Evolutionary conservation across 164 flowering plant genomes (phyloP).

Genomic region (Piper longum): DNA sequence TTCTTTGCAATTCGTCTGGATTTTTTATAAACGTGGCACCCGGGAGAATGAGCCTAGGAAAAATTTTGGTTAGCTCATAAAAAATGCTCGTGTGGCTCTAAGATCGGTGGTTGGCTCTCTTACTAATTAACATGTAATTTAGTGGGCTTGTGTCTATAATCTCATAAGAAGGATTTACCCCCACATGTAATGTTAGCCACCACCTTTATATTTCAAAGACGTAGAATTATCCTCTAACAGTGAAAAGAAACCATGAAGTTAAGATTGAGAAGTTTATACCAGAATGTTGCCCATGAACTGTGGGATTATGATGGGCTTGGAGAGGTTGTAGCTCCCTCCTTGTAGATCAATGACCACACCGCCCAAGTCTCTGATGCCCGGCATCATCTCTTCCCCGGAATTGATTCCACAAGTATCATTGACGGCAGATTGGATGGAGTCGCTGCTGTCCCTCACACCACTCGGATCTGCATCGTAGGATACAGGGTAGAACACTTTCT

Average conservation of each 20-base stretch:
- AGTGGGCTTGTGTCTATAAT: no score
- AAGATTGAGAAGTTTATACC: slow-evolving; percentile 2
- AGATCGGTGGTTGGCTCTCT: no score
- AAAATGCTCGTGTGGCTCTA: no score
- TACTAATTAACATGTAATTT: no score
- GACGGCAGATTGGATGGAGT: slow-evolving; percentile 6
- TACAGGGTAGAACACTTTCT: slow-evolving; percentile 2
- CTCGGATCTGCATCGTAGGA: slow-evolving; percentile 11
- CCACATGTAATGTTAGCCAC: no score
- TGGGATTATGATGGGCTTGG: slow-evolving; percentile 7
- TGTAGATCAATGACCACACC: slow-evolving; percentile 9
- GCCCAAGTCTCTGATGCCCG: slow-evolving; percentile 8
- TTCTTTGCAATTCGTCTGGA: no score
- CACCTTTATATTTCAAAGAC: not conserved
- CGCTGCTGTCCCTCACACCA: slow-evolving; percentile 8
- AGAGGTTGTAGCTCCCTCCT: slow-evolving; percentile 9
- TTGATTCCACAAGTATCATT: slow-evolving; percentile 3
- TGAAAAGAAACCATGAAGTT: not conserved
- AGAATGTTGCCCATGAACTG: slow-evolving; percentile 6
- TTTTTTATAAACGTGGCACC: no score
- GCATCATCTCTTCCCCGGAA: slow-evolving; percentile 1
- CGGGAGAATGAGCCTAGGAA: no score
- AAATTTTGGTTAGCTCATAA: no score
- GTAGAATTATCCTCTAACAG: not conserved
- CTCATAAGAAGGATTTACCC: no score